Evolutionary conservation across 139 green algal genomes (phyloP), one percentile per base, ranked within the genome.

Genomic region (Yamagishiella unicocca): DNA sequence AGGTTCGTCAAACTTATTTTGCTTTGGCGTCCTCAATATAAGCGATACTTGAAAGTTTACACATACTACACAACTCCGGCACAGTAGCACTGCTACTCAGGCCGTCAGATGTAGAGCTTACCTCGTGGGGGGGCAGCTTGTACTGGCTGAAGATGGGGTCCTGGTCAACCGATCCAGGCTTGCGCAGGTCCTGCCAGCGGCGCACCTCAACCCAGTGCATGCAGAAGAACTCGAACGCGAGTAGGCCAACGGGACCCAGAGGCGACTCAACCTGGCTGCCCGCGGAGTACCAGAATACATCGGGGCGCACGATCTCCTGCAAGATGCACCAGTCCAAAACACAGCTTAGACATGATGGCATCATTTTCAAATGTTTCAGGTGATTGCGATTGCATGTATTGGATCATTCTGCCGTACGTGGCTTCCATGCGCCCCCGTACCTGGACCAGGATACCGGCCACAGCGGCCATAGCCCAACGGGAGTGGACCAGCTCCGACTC

Each of bases 381-480:
- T n/a, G n/a, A n/a, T n/a, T n/a, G n/a, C n/a, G n/a, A n/a, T n/a
- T n/a, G n/a, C n/a, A n/a, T n/a, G n/a, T n/a, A n/a, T n/a, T n/a
- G n/a, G n/a, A n/a, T n/a, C n/a, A n/a, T n/a, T n/a, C n/a, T n/a
- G n/a, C n/a, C n/a, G 24, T 55, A 73, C 58, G 38, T 53, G 64
- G 40, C 38, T 19, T 24, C 53, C 25, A n/a, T 67, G 21, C 33
- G 76, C 31, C 43, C 54, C 2, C 92, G 72, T 74, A 96, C 95
- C 89, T 97, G 96, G 25, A 87, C 93, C 29, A 99, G 89, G 88
- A 99, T 96, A 66, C 96, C 96, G 10, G 96, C 96, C 42, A 97
- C 95, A 40, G 90, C 96, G 14, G 97, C 90, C 96, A 99, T 99
- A 42, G 96, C 96, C 96, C 96, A 99, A 82, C 96, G 94, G 43